phyloP scores from a whole-genome alignment of 441 rosid species.

The Breynia disticha region DNA sequence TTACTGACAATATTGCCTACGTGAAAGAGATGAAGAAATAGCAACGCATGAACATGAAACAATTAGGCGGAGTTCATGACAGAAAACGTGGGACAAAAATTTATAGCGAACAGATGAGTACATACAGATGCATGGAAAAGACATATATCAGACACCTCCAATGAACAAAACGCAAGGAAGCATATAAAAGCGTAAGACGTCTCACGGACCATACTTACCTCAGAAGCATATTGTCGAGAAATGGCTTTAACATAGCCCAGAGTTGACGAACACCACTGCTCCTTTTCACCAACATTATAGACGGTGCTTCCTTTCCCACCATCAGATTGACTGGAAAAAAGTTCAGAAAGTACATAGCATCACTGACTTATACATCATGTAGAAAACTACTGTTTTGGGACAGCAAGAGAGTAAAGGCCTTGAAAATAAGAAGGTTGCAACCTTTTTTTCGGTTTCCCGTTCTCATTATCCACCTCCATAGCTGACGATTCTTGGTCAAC shows the following conservation, averaged over 20 bases:
- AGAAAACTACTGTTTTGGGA: not conserved
- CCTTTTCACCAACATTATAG: slow-evolving; percentile 62
- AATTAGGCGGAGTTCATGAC: no score
- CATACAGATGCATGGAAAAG: no score
- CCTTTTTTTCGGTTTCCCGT: slow-evolving; percentile 54
- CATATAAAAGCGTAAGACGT: no score
- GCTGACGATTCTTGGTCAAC: slow-evolving; percentile 43
- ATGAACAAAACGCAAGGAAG: no score
- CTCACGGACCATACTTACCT: no score
- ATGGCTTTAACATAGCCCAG: slow-evolving; percentile 85
- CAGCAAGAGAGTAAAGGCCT: not conserved
- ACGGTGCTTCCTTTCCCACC: slow-evolving; percentile 25
- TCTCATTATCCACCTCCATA: slow-evolving; percentile 81
- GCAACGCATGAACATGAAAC: no score
- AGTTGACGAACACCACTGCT: slow-evolving; percentile 94
- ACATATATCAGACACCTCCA: no score
- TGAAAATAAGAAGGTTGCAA: not conserved
- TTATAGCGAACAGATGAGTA: no score
- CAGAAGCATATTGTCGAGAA: slow-evolving; percentile 86
- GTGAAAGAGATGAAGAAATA: no score
- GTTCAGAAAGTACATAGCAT: slow-evolving; percentile 7
- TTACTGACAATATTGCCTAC: no score
- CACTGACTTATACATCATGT: not conserved
- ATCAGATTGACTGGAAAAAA: slow-evolving; percentile 43
- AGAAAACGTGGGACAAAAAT: no score